Evolutionary conservation across 257 asterid genomes (phyloP), one percentile per base, ranked within the genome.

Genomic region (Verbena officinalis): DNA sequence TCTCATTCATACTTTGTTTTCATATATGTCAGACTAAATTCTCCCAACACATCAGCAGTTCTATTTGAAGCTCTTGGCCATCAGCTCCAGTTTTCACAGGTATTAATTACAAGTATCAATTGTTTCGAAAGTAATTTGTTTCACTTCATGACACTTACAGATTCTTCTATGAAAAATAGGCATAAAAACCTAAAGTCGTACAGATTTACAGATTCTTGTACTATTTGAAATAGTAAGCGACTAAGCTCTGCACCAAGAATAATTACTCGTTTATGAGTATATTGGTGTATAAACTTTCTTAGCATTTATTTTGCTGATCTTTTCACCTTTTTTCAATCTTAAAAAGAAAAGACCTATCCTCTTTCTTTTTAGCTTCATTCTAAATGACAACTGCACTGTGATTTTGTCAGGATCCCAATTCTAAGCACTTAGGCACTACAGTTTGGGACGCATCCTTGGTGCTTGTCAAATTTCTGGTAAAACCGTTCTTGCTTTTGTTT

Each of bases 371-470:
- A 33, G n/a, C 40, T 43, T 72, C 65, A 44, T 49, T 77, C 62
- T 15, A 68, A 33, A 46, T 21, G 17, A 64, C 59, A 11, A 13
- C 22, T 67, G 55, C 61, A 16, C 70, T 69, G 51, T 69, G 15
- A 55, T 66, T 71, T n/a, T 77, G 76, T 15, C 73, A 94, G 99
- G 96, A 94, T 80, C 99, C 97, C 39, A 90, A 88, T 78, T 94
- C 99, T 67, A 88, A 90, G 83, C 97, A 93, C 77, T 69, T 90
- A 48, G 99, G 99, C 36, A 93, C 99, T 60, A 93, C 99, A 27
- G 97, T 93, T 63, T 93, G 99, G 99, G 99, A 93, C 78, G 95
- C 99, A 40, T 93, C 99, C 22, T 85, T 94, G 99, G 99, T 94
- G 69, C 77, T 94, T 27, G 92, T 80, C 75, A 94, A 94, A 75